phyloP scores from a whole-genome alignment of 805 yeast genomes.

The Wickerhamomyces strasburgensis region DNA sequence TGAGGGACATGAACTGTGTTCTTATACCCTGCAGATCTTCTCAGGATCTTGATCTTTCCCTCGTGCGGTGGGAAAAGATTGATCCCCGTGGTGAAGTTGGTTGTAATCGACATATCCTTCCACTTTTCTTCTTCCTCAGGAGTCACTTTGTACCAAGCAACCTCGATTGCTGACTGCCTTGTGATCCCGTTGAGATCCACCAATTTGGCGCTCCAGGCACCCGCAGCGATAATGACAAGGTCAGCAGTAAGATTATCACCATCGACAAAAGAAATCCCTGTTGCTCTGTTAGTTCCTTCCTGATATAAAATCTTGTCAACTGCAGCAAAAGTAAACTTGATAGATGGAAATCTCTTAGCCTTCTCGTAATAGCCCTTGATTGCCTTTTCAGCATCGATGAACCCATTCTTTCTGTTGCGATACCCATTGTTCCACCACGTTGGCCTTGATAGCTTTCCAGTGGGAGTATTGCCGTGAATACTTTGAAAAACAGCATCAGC shows the following conservation, averaged over 20 bases:
- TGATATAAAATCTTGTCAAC: slow-evolving; percentile 11
- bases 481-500: background rate
- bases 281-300: slow-evolving; percentile 6
- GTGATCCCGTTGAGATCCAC: slow-evolving; percentile 11
- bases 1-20: slow-evolving; percentile 6
- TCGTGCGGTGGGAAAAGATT: slow-evolving; percentile 17
- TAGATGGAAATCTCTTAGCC: slow-evolving; percentile 7
- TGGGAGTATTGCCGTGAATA: background rate
- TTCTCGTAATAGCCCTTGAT: slow-evolving; percentile 12
- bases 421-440: slow-evolving; percentile 17
- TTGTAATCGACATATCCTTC: slow-evolving; percentile 15
- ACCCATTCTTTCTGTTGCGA: slow-evolving; percentile 9
- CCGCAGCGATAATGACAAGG: slow-evolving; percentile 15
- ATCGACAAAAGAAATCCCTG: slow-evolving; percentile 11
- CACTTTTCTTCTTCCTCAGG: slow-evolving; percentile 11
- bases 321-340: slow-evolving; percentile 8
- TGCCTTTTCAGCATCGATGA: slow-evolving; percentile 15
- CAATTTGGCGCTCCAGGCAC: slow-evolving; percentile 17
- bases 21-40: slow-evolving; percentile 14
- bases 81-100: slow-evolving; percentile 15
- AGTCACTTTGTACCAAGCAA: slow-evolving; percentile 14
- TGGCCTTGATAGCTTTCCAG: background rate
- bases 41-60: slow-evolving; percentile 12
- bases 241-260: slow-evolving; percentile 5
- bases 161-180: slow-evolving; percentile 14